These are phyloP conservation scores for Pichia sp. DNA, from an alignment of 1,139 yeast genomes.

Conservation along the genomic window DNA sequence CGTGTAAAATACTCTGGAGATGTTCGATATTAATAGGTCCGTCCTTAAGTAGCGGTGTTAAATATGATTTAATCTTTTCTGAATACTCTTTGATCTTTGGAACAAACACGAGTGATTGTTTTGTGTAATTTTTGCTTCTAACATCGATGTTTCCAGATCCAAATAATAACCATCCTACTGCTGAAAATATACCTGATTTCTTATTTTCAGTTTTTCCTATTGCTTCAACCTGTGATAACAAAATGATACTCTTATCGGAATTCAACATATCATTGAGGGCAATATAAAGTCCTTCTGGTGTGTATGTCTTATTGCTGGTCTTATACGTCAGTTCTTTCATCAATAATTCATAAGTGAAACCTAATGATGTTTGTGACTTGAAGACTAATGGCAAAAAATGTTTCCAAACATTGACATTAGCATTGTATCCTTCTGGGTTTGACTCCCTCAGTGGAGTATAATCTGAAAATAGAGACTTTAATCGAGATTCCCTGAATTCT, in stretches of 20 bases:
- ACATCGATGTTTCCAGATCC: neutral
- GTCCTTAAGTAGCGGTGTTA: slow-evolving; percentile 1
- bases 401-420: slow-evolving; percentile 69
- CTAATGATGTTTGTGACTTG: slow-evolving; percentile 18
- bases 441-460: slow-evolving; percentile 48
- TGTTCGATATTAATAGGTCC: slow-evolving; percentile 7
- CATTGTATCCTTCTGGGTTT: slow-evolving; percentile 69
- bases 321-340: slow-evolving; percentile 17
- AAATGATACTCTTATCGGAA: slow-evolving; percentile 24
- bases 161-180: neutral
- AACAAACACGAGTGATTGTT: neutral
- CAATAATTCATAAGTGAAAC: slow-evolving; percentile 21
- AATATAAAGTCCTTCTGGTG: slow-evolving; percentile 29
- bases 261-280: slow-evolving; percentile 29
- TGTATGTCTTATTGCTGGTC: slow-evolving; percentile 14
- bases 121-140: neutral
- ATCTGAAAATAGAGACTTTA: slow-evolving; percentile 65
- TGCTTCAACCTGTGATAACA: slow-evolving; percentile 19
- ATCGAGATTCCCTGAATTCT: slow-evolving; percentile 36
- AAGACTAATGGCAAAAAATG: slow-evolving; percentile 32
- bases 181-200: neutral
- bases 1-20: slow-evolving; percentile 4
- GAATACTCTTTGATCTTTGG: neutral
- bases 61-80: neutral
- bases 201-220: neutral